These are phyloP conservation scores for Fusarium secorum DNA, from an alignment of 2,329 filamentous ascomycete genomes.

Conservation along the genomic window DNA sequence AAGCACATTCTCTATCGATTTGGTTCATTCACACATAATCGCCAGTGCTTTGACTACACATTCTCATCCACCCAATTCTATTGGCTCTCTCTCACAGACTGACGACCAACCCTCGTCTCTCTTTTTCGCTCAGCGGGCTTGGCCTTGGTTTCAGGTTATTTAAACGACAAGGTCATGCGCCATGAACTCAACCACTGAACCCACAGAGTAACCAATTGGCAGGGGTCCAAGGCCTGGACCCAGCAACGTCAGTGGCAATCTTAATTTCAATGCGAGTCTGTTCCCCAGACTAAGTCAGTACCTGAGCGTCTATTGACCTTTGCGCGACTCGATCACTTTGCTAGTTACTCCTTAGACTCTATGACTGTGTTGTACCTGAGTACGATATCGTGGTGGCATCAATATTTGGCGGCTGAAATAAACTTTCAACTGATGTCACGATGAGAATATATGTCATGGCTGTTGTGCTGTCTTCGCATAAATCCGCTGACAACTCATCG, in stretches of 20 bases:
- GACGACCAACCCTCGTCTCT: conserved; percentile 2
- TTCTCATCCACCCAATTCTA: not conserved
- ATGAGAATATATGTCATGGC: not conserved
- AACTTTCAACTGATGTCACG: not conserved
- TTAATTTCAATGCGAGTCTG: conserved; percentile 21
- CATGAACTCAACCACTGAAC: conserved; percentile 9
- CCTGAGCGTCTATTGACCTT: not conserved
- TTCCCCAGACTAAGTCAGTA: conserved; percentile 10
- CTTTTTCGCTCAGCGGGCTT: conserved; percentile 4
- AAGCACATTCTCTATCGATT: not conserved
- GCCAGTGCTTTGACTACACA: not conserved
- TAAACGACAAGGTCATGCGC: conserved; percentile 26
- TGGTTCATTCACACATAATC: not conserved
- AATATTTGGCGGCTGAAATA: not conserved
- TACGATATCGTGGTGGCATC: not conserved
- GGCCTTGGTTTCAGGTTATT: conserved; percentile 34
- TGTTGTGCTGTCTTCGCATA: not conserved
- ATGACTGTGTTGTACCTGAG: not conserved
- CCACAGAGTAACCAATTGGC: not conserved
- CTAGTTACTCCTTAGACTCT: not conserved
- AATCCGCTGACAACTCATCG: conserved; percentile 15
- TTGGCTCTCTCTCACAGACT: not conserved
- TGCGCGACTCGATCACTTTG: not conserved
- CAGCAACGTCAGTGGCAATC: conserved; percentile 32
- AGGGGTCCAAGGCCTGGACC: conserved; percentile 12